These are phyloP conservation scores for Fusarium proliferatum DNA, from an alignment of 2,329 filamentous ascomycete genomes.

Conservation along the genomic window DNA sequence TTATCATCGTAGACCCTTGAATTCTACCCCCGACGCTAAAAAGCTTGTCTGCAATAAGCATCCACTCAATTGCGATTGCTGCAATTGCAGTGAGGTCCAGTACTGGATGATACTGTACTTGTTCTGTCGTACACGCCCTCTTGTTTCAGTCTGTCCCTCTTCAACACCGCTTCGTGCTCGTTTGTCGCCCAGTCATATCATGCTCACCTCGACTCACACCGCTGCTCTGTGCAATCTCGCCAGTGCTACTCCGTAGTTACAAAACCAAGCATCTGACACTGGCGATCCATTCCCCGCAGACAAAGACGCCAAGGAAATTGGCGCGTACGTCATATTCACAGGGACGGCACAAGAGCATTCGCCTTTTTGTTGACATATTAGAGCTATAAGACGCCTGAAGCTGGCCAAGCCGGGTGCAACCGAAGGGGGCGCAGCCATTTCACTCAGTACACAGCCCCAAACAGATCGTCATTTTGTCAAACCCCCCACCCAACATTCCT, in stretches of 20 bases:
- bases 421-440: conserved; percentile 2
- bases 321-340: conserved; percentile 9
- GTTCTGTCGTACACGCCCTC: neutral
- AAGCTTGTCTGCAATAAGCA: conserved; percentile 26
- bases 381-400: neutral
- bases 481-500: neutral
- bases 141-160: neutral
- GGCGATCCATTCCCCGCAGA: neutral
- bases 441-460: conserved; percentile 5
- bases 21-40: conserved; percentile 12
- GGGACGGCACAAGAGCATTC: neutral
- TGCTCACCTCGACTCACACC: neutral
- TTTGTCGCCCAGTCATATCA: neutral
- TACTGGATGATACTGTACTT: neutral
- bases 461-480: neutral
- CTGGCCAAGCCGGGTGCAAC: neutral
- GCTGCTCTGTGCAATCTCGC: neutral
- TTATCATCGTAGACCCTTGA: neutral
- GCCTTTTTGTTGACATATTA: neutral
- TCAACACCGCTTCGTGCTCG: neutral
- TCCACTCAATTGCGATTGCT: neutral
- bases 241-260: neutral
- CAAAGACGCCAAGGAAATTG: neutral
- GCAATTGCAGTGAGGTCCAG: accelerated
- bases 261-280: neutral